phyloP scores from a whole-genome alignment of 331 rosid species.

The Prunus yedoensis region DNA sequence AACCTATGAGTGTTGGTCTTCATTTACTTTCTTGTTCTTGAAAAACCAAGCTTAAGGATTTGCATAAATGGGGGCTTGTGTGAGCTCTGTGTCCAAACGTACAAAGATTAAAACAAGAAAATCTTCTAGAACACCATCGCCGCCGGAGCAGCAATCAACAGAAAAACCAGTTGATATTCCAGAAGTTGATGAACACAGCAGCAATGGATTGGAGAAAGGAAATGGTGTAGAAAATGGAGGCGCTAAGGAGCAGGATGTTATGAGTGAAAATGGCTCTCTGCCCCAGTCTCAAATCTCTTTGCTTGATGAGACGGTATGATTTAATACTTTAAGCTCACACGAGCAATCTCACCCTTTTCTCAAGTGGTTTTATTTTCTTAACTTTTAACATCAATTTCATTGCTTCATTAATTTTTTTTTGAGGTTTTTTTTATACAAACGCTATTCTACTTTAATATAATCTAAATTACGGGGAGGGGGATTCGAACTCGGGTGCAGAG shows the following conservation, averaged over 20 bases:
- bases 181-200: not conserved
- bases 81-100: not conserved
- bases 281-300: not conserved
- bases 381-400: no score
- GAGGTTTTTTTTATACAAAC: no score
- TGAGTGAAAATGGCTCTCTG: not conserved
- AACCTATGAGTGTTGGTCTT: no score
- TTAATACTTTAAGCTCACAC: no score
- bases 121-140: not conserved
- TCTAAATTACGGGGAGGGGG: accelerated
- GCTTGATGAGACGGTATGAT: not conserved
- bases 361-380: no score
- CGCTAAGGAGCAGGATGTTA: not conserved
- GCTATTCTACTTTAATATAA: no score
- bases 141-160: not conserved
- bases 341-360: no score
- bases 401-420: no score
- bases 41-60: not conserved
- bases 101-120: not conserved
- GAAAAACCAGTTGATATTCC: not conserved
- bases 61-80: not conserved
- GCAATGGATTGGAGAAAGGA: not conserved
- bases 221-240: not conserved
- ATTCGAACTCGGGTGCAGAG: no score
- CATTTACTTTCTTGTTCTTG: not conserved